Percentiles rank a stretch among this genome's conserved stretches.
Conservation (phyloP, 2,329 filamentous ascomycete genomes). For the Epichloe sp. region DNA sequence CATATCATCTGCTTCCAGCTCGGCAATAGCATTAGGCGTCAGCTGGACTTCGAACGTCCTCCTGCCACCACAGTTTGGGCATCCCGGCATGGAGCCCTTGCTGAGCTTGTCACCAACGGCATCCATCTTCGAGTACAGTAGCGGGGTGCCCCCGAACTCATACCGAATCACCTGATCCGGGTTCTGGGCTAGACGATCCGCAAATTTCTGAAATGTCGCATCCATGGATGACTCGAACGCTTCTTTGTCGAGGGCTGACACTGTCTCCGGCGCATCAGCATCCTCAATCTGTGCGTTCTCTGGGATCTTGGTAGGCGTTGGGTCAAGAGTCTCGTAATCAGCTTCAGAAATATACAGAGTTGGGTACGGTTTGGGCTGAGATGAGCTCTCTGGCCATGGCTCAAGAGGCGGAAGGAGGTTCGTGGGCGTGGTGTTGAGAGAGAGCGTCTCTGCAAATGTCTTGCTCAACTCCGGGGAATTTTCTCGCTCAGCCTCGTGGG, state of each 20-base stretch:
- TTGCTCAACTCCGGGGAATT: conserved; percentile 32
- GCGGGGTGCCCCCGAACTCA: conserved; percentile 57
- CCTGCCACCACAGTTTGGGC: conserved; percentile 58
- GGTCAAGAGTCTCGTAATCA: conserved; percentile 79
- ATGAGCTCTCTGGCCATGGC: conserved; percentile 60
- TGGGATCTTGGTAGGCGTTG: conserved; percentile 34
- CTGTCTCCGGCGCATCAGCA: conserved; percentile 24
- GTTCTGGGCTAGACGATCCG: conserved; percentile 64
- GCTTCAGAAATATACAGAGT: conserved; percentile 71
- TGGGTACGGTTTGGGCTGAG: conserved; percentile 60
- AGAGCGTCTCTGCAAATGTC: conserved; percentile 63
- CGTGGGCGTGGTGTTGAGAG: conserved; percentile 45
- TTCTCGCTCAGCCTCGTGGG: conserved; percentile 8
- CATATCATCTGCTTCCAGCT: conserved; percentile 67
- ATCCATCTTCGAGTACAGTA: conserved; percentile 74
- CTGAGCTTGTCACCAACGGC: conserved; percentile 53
- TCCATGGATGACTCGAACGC: conserved; percentile 65
- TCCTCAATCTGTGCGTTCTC: conserved; percentile 32
- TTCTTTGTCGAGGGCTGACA: conserved; percentile 47
- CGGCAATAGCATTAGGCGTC: conserved; percentile 77
- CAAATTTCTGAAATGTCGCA: conserved; percentile 67
- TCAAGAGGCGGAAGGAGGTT: conserved; percentile 32
- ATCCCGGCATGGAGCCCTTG: conserved; percentile 52
- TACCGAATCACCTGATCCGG: conserved; percentile 74
- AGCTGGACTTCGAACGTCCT: conserved; percentile 87